A percentile compares a stretch with the other conserved stretches of the same genome.
These are phyloP conservation scores for Lactarius sanguifluus DNA, from an alignment of 768 basidiomycete species.

Conservation along the genomic window DNA sequence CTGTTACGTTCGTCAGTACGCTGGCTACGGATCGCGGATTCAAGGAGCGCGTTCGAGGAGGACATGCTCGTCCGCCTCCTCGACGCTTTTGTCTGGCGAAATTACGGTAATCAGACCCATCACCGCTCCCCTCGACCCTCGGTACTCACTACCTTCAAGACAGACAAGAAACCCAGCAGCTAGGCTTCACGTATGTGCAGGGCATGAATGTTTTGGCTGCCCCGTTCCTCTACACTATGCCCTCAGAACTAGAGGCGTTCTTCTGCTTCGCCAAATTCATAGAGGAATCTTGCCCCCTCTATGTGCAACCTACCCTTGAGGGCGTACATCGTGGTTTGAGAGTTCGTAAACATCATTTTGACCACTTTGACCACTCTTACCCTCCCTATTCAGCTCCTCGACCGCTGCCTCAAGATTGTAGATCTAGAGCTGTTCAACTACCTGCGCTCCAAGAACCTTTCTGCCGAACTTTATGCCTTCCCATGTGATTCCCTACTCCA, in stretches of 20 bases:
- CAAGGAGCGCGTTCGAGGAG: conserved; percentile 94
- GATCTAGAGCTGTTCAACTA: conserved; percentile 83
- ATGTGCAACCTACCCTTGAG: conserved; percentile 93
- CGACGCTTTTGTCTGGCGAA: conserved; percentile 98
- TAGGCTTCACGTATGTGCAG: conserved; percentile 95
- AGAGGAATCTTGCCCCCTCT: conserved; percentile 91
- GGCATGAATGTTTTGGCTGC: conserved; percentile 99
- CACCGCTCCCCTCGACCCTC: background rate
- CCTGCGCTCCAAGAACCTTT: conserved; percentile 85
- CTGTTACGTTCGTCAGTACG: conserved; percentile 50
- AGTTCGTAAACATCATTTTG: conserved; percentile 45
- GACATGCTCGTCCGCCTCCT: conserved; percentile 96
- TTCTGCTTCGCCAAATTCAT: conserved; percentile 96
- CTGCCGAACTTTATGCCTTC: conserved; percentile 96
- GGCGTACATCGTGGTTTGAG: conserved; percentile 94
- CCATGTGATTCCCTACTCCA: conserved; percentile 62
- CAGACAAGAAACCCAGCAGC: conserved; percentile 70
- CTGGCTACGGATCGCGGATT: conserved; percentile 97
- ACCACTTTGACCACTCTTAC: background rate
- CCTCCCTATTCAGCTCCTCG: conserved; percentile 66
- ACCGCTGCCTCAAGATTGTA: conserved; percentile 87
- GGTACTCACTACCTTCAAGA: conserved; percentile 44
- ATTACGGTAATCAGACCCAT: conserved; percentile 56
- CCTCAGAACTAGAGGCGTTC: conserved; percentile 97
- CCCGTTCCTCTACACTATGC: conserved; percentile 96